Percentiles rank a stretch among this genome's conserved stretches.
Evolutionary conservation across 192 early-diverging fungal genomes (phyloP).

Genomic region (Hyaloraphidium curvatum): DNA sequence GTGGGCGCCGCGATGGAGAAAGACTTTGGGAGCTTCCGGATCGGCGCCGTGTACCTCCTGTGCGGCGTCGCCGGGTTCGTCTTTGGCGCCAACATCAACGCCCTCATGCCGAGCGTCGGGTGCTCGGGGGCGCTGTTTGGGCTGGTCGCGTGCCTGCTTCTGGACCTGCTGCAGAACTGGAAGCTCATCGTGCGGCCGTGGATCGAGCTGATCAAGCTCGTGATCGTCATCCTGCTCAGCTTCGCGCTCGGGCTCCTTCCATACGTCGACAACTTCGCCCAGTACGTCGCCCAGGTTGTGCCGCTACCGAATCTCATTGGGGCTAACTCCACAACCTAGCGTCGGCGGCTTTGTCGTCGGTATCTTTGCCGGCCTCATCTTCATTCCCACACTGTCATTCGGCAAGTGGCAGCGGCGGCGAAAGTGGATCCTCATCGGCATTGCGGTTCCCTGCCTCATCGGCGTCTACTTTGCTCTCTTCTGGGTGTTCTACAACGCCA

Average conservation of each 20-base stretch:
- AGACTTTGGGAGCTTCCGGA: conserved; percentile 54
- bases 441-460: conserved; percentile 17
- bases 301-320: no score
- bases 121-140: conserved; percentile 36
- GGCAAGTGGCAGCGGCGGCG: conserved; percentile 12
- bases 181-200: conserved; percentile 34
- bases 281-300: no score
- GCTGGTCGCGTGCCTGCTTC: conserved; percentile 49
- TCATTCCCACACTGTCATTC: conserved; percentile 45
- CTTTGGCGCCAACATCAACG: conserved; percentile 48
- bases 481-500: conserved; percentile 25
- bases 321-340: no score
- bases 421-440: conserved; percentile 15
- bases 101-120: conserved; percentile 31
- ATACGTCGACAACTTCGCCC: conserved; percentile 68
- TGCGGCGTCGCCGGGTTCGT: conserved; percentile 61
- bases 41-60: conserved; percentile 47
- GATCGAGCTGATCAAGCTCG: conserved; percentile 44
- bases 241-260: conserved; percentile 57
- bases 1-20: conserved; percentile 52
- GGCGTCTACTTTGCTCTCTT: conserved; percentile 20
- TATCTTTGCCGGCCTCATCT: conserved; percentile 39
- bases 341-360: conserved; percentile 56
- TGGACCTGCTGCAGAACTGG: conserved; percentile 70
- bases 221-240: conserved; percentile 37